Evolutionary conservation across 2,329 filamentous ascomycete genomes (phyloP).

Genomic region (Aspergillus pseudotamarii): DNA sequence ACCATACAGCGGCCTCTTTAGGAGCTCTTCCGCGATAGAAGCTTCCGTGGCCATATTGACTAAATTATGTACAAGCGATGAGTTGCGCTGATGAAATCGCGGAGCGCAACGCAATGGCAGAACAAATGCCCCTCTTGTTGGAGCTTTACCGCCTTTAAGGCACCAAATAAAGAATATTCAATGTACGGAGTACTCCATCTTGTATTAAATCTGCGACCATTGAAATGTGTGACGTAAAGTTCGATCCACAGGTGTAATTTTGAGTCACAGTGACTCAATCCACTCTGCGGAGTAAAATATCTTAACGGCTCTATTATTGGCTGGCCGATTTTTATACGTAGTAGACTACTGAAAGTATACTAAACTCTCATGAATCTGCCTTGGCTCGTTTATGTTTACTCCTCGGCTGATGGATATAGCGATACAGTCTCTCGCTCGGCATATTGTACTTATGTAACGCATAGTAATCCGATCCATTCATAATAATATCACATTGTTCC

Average conservation of each 20-base stretch:
- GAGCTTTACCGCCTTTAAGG: slow-evolving; percentile 3
- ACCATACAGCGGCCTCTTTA: slow-evolving; percentile 57
- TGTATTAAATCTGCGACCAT: background rate
- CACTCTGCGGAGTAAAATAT: background rate
- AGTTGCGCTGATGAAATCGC: background rate
- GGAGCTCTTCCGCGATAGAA: slow-evolving; percentile 37
- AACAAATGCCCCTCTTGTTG: slow-evolving; percentile 2
- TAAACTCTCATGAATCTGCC: too few relatives aligned
- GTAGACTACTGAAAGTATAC: background rate
- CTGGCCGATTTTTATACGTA: background rate
- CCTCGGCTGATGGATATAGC: too few relatives aligned
- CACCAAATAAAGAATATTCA: background rate
- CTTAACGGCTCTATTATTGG: background rate
- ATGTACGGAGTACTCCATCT: background rate
- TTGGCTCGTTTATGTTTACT: too few relatives aligned
- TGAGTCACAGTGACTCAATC: background rate
- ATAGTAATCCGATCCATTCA: too few relatives aligned
- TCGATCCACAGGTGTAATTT: background rate
- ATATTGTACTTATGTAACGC: too few relatives aligned
- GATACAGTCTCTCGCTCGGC: too few relatives aligned
- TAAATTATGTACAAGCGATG: background rate
- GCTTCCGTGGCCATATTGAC: slow-evolving; percentile 26
- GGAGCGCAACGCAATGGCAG: background rate
- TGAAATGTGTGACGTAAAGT: background rate
- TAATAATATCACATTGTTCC: too few relatives aligned